Base-by-base conservation (phyloP, 1,284 basidiomycete species). In the Leccinum pseudoinsigne region DNA sequence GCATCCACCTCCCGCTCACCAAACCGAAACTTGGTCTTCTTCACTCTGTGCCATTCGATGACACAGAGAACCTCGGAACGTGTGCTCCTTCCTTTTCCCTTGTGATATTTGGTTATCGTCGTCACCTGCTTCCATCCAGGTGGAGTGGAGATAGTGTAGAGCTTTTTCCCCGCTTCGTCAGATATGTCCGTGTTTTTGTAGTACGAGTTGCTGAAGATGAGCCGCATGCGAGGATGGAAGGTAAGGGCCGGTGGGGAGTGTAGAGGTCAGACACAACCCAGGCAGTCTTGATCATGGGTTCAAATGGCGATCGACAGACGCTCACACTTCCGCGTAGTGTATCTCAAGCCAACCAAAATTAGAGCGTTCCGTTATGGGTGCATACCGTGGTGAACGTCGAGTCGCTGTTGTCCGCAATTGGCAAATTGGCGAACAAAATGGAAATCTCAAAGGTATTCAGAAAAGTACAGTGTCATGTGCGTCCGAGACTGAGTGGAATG, bases 11-110 rank as follows among this genome's bases (percentile, higher is more conserved):
- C 65, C 34, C 55, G 62, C 53, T 56, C 16, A 9, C 55, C 57
- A 26, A 72, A 69, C 16, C 58, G 54, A 12, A 69, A 57, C 23
- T 55, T 62, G 10, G 64, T 69, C 21, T 58, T 56, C 55, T 64
- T 62, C 12, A 67, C 36, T 16, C 54, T 62, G 38, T 69, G 55
- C 69, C 68, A 69, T 56, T 72, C 70, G 26, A 72, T 67, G 34
- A 70, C 58, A 16, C 65, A 68, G n/a, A 69, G 51, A 2, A 57
- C 31, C 31, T 64, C 51, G 1, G 68, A 54, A 1, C 10, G 10
- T 47, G 51, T 45, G 14, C 14, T 57, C 3, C 40, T 55, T 36
- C 62, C 16, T 10, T 9, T 58, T 55, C 62, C 60, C 26, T 23
- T 62, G 53, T 21, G 50, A 54, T 68, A 34, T 40, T 62, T 69